These are phyloP conservation scores for Schizophyllum amplum DNA, from an alignment of 1,284 basidiomycete genomes.

Conservation along the genomic window DNA sequence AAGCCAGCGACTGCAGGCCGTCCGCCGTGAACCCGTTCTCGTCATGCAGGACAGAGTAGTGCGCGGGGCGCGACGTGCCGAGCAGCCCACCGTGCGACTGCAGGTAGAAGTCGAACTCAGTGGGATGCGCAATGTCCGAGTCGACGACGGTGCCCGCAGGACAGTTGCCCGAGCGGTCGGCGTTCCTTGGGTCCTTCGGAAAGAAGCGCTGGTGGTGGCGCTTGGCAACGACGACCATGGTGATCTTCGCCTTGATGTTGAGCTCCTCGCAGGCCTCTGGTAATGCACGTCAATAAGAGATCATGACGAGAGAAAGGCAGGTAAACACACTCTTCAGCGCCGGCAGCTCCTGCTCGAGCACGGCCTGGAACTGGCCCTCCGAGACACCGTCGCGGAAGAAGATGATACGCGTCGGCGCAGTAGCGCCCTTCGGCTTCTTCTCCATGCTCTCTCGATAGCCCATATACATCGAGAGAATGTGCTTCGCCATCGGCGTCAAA, in stretches of 20 bases:
- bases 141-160: slow-evolving; percentile 72
- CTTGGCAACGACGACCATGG: slow-evolving; percentile 70
- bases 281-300: slow-evolving; percentile 19
- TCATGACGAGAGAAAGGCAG: not conserved
- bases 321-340: slow-evolving; percentile 40
- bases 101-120: slow-evolving; percentile 77
- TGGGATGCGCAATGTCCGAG: slow-evolving; percentile 59
- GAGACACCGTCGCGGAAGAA: slow-evolving; percentile 76
- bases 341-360: slow-evolving; percentile 53
- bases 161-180: slow-evolving; percentile 64
- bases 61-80: slow-evolving; percentile 49
- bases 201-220: slow-evolving; percentile 65
- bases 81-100: slow-evolving; percentile 67
- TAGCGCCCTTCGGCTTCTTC: slow-evolving; percentile 33
- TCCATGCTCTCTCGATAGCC: slow-evolving; percentile 44
- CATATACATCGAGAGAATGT: slow-evolving; percentile 47
- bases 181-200: slow-evolving; percentile 43
- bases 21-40: slow-evolving; percentile 39
- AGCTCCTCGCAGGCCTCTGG: slow-evolving; percentile 50
- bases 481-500: slow-evolving; percentile 53
- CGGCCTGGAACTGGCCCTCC: slow-evolving; percentile 70
- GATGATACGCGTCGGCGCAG: slow-evolving; percentile 56
- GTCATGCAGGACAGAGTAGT: slow-evolving; percentile 41
- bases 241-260: slow-evolving; percentile 56
- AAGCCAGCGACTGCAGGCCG: slow-evolving; percentile 61